Evolutionary conservation across 139 green algal species (phyloP).

Genomic region (Chlorella sp.): DNA sequence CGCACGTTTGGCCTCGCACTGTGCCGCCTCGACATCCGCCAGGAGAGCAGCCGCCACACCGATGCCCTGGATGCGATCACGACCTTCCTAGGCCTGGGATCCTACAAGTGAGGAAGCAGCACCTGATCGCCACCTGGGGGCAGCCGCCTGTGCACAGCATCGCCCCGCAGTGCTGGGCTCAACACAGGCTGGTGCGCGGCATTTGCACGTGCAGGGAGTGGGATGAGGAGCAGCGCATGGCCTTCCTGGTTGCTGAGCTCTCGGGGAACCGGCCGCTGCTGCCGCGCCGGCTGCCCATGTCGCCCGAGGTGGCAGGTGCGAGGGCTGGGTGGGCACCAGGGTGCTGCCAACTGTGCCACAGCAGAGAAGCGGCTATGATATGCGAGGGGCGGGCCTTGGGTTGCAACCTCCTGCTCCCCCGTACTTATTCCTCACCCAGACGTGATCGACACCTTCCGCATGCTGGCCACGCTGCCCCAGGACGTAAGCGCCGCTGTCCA

Average conservation of each 20-base stretch:
- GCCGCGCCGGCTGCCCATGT: constrained; percentile 77
- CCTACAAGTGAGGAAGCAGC: constrained; percentile 73
- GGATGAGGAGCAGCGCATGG: constrained; percentile 84
- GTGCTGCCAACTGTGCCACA: too few species aligned
- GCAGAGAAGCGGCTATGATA: too few species aligned
- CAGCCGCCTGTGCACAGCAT: too few species aligned
- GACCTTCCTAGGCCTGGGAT: constrained; percentile 72
- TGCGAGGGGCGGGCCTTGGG: too few species aligned
- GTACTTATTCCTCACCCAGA: too few species aligned
- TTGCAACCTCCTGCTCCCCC: too few species aligned
- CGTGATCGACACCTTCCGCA: constrained; percentile 85
- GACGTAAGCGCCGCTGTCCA: too few species aligned
- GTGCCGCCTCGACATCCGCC: constrained; percentile 76
- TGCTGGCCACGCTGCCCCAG: constrained; percentile 51
- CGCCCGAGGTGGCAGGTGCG: too few species aligned
- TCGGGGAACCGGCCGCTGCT: constrained; percentile 86
- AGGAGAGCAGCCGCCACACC: constrained; percentile 66
- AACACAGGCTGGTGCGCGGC: too few species aligned
- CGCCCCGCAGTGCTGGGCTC: too few species aligned
- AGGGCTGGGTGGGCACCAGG: too few species aligned
- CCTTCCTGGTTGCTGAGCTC: constrained; percentile 82
- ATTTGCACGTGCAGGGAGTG: constrained; percentile 70
- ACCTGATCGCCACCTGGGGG: too few species aligned
- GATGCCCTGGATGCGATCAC: constrained; percentile 92
- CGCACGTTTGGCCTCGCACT: constrained; percentile 68